Evolutionary conservation across 2,329 filamentous ascomycete species (phyloP).

Genomic region (Cryphonectria parasitica): DNA sequence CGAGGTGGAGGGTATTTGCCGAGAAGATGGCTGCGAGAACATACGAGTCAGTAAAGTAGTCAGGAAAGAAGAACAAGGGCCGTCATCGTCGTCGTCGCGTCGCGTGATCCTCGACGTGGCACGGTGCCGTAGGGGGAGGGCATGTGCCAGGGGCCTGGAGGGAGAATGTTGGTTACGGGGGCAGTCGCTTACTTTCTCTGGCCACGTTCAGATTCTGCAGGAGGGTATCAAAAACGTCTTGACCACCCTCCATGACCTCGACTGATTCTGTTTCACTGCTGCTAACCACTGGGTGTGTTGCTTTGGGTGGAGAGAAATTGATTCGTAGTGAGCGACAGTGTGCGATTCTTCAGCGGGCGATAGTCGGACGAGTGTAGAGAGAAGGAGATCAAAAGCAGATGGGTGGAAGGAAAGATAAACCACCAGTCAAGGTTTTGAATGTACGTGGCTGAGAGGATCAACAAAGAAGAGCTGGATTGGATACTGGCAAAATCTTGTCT

Average conservation of each 20-base stretch:
- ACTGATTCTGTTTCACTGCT: background rate
- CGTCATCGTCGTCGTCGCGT: background rate
- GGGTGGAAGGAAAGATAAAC: background rate
- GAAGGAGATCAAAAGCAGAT: background rate
- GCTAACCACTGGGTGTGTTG: background rate
- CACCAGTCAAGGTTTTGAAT: background rate
- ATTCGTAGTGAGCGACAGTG: background rate
- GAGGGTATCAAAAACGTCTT: slow-evolving; percentile 20
- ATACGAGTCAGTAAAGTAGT: background rate
- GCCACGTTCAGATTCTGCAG: slow-evolving; percentile 24
- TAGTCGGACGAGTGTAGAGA: background rate
- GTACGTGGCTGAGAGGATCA: background rate
- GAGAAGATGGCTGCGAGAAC: slow-evolving; percentile 40
- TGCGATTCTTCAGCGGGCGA: background rate
- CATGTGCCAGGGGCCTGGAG: background rate
- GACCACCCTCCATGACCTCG: slow-evolving; percentile 24
- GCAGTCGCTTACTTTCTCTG: slow-evolving; percentile 23
- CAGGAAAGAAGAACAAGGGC: background rate
- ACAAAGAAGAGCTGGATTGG: background rate
- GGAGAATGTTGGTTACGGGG: no score
- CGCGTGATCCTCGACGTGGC: background rate
- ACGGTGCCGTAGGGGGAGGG: background rate
- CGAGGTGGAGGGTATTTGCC: slow-evolving; percentile 47
- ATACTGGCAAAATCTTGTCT: background rate
- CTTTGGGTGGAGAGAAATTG: background rate